Evolutionary conservation across 2,329 filamentous ascomycete species (phyloP).

Genomic region (Plectosphaerella sp.): DNA sequence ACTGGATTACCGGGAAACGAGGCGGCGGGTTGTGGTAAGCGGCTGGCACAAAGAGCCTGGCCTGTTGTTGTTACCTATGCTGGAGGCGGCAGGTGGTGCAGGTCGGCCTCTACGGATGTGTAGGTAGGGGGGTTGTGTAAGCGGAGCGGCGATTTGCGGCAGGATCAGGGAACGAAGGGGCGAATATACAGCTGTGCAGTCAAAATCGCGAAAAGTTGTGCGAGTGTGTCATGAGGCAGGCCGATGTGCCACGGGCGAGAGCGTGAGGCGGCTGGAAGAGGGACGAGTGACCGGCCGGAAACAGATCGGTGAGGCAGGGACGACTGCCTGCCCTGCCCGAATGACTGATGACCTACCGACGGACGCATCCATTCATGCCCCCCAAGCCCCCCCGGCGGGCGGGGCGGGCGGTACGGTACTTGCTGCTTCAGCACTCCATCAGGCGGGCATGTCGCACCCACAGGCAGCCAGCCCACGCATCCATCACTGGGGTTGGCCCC

Average conservation of each 20-base stretch:
- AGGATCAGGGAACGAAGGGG: neutral
- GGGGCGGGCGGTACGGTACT: neutral
- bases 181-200: neutral
- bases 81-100: no score
- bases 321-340: neutral
- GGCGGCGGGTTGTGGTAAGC: neutral
- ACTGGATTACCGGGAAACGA: neutral
- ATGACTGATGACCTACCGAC: neutral
- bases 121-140: neutral
- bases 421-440: no score
- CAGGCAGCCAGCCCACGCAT: no score
- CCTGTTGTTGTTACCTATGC: no score
- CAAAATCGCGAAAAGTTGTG: neutral
- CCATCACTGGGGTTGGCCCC: no score
- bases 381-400: neutral
- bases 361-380: neutral
- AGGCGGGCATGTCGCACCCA: no score
- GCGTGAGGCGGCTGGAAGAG: neutral
- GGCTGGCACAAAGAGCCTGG: neutral
- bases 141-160: neutral
- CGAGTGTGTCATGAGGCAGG: neutral
- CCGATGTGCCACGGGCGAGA: neutral
- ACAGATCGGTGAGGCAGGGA: neutral
- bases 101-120: no score
- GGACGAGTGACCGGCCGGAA: neutral